Evolutionary conservation across 768 basidiomycete genomes (phyloP).

Genomic region (Lactarius hatsudake): DNA sequence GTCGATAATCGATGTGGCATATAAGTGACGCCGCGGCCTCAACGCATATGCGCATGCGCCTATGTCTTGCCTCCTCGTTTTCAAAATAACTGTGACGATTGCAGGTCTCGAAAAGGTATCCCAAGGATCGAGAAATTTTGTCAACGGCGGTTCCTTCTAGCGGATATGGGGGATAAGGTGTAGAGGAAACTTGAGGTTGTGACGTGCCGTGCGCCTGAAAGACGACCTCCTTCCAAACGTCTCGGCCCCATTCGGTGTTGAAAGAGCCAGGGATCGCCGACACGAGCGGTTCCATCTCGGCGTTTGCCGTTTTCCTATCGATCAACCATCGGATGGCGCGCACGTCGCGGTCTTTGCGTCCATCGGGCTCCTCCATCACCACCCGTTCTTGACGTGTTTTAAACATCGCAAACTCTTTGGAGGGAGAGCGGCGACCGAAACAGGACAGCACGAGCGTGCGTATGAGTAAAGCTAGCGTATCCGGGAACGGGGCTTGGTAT

Average conservation of each 20-base stretch:
- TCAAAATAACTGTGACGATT: not conserved
- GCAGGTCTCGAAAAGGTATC: not conserved
- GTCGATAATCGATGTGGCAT: not conserved
- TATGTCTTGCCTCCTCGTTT: not conserved
- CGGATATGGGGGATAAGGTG: no score
- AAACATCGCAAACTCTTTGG: not conserved
- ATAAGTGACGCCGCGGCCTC: not conserved
- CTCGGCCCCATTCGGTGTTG: not conserved
- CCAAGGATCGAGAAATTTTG: not conserved
- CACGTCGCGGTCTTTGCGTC: not conserved
- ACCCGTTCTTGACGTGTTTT: not conserved
- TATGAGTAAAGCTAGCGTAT: conserved; percentile 37
- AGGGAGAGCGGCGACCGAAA: no score
- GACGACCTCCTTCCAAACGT: not conserved
- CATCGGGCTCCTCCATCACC: not conserved
- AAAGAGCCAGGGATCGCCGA: not conserved
- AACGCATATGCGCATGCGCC: not conserved
- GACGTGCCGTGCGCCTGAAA: not conserved
- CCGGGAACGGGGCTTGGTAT: conserved; percentile 3
- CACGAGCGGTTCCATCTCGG: not conserved
- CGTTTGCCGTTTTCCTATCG: not conserved
- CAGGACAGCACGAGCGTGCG: not conserved
- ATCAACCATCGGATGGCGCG: not conserved
- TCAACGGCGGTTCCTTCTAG: not conserved
- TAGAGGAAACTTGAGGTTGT: not conserved